Evolutionary conservation across 257 asterid genomes (phyloP).

Genomic region (Capsicum rhomboideum): DNA sequence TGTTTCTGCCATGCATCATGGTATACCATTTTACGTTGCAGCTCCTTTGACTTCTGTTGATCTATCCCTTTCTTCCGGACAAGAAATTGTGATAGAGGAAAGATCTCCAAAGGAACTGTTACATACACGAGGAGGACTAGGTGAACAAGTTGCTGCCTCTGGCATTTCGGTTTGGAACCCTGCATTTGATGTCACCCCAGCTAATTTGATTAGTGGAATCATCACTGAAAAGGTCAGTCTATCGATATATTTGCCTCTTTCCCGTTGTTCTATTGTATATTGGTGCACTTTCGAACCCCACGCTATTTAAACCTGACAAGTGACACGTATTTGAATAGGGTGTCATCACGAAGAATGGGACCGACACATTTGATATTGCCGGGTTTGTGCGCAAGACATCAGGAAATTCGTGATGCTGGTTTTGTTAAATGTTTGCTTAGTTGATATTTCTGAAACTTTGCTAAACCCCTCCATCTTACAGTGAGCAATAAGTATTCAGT

Average conservation of each 20-base stretch:
- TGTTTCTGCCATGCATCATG: conserved; percentile 68
- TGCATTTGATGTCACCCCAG: conserved; percentile 95
- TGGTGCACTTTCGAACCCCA: neutral
- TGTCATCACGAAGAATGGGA: conserved; percentile 60
- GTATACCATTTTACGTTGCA: conserved; percentile 82
- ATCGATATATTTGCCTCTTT: conserved; percentile 10
- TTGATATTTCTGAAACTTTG: neutral
- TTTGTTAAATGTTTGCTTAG: neutral
- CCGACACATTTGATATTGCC: conserved; percentile 49
- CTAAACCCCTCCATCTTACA: neutral
- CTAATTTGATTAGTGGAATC: conserved; percentile 59
- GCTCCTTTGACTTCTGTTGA: conserved; percentile 92
- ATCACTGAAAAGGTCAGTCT: conserved; percentile 73
- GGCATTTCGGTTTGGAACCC: conserved; percentile 97
- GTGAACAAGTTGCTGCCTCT: conserved; percentile 93
- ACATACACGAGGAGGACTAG: conserved; percentile 74
- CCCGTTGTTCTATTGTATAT: neutral
- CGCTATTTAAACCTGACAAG: neutral
- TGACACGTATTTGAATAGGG: conserved; percentile 36
- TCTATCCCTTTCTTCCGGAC: conserved; percentile 61
- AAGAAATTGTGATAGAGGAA: conserved; percentile 84
- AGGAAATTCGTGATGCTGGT: neutral
- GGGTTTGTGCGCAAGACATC: conserved; percentile 27
- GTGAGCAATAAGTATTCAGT: neutral
- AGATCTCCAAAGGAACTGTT: conserved; percentile 78